These are phyloP conservation scores for Nepenthes mirabilis DNA, from an alignment of 148 eudicot genomes.

Conservation along the genomic window DNA sequence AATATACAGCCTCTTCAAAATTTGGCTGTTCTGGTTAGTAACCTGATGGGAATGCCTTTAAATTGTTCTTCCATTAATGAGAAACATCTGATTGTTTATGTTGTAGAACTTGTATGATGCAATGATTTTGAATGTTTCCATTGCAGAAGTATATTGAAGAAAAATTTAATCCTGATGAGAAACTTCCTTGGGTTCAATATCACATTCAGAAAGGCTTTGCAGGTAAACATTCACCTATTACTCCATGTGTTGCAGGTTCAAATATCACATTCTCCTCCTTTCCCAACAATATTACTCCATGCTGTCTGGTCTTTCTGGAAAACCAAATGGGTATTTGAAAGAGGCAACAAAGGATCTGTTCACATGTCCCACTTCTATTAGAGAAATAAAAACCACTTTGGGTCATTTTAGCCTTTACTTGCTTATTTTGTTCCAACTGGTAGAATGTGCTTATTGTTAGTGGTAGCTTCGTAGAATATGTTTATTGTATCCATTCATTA, in stretches of 20 bases:
- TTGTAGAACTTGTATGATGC: not conserved
- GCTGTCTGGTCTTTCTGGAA: too few species aligned
- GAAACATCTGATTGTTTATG: not conserved
- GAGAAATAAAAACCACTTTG: too few species aligned
- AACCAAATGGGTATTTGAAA: too few species aligned
- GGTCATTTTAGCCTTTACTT: too few species aligned
- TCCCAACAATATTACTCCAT: too few species aligned
- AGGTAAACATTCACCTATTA: slow-evolving; percentile 24
- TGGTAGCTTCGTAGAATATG: too few species aligned
- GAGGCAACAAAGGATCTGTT: too few species aligned
- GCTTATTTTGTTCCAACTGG: too few species aligned
- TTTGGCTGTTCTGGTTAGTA: slow-evolving; percentile 46
- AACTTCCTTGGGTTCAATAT: slow-evolving; percentile 37
- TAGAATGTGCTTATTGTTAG: too few species aligned
- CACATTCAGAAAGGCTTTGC: slow-evolving; percentile 57
- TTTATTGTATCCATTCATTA: too few species aligned
- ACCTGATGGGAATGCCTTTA: slow-evolving; percentile 3
- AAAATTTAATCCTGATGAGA: slow-evolving; percentile 45
- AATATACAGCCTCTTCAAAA: slow-evolving; percentile 85
- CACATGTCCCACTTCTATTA: too few species aligned
- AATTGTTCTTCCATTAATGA: slow-evolving; percentile 4
- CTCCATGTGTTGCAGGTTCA: not conserved
- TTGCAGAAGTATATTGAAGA: slow-evolving; percentile 52
- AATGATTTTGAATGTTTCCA: slow-evolving; percentile 6
- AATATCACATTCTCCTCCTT: too few species aligned